Evolutionary conservation across 2,329 filamentous ascomycete species (phyloP).

Genomic region (Albophoma yamanashiensis): DNA sequence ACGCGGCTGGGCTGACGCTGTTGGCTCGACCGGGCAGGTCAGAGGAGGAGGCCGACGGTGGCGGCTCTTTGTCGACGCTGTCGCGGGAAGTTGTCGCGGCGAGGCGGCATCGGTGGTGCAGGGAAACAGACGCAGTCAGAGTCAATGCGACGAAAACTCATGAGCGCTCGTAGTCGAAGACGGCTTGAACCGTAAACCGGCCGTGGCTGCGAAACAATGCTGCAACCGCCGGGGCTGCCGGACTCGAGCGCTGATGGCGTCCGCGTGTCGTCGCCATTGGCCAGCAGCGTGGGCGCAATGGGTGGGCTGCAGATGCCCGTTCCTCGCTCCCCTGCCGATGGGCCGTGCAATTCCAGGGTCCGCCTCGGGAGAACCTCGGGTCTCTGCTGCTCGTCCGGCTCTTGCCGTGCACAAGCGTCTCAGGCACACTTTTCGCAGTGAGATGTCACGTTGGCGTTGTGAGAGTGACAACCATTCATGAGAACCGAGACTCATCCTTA

Average conservation of each 20-base stretch:
- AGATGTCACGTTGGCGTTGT: background rate
- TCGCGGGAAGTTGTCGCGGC: background rate
- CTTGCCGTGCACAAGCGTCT: background rate
- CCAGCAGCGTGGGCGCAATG: background rate
- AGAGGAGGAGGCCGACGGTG: background rate
- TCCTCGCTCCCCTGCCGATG: background rate
- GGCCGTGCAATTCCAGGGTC: no score
- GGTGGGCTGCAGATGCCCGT: background rate
- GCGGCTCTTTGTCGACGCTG: background rate
- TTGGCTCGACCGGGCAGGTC: background rate
- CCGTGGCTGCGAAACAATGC: background rate
- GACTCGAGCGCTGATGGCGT: background rate
- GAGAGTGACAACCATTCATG: background rate
- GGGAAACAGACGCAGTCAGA: background rate
- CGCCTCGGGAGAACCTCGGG: background rate
- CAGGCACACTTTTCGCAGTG: background rate
- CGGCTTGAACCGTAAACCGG: background rate
- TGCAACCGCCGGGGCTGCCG: background rate
- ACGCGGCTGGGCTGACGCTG: background rate
- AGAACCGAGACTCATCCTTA: background rate
- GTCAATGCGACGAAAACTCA: background rate
- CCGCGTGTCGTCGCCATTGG: background rate
- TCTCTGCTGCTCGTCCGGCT: no score
- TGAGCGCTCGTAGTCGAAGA: background rate
- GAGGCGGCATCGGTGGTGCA: background rate